Conservation (phyloP, 2,329 filamentous ascomycete species). For the Emmonsiellopsis sp. region DNA sequence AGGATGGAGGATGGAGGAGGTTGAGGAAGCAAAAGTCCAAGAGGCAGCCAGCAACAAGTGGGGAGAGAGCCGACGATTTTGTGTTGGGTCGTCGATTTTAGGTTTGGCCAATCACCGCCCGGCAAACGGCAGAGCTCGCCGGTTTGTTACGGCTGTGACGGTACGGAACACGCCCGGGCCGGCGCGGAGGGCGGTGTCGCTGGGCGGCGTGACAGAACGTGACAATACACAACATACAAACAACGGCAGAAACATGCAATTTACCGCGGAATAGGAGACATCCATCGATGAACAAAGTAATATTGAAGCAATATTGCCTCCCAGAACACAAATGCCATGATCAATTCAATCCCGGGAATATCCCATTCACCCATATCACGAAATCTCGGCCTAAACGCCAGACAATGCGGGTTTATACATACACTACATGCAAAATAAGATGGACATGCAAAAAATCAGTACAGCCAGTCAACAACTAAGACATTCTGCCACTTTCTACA, state of each 20-base stretch:
- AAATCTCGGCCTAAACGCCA: slow-evolving; percentile 1
- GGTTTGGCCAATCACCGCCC: neutral
- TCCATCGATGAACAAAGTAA: neutral
- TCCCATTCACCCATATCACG: neutral
- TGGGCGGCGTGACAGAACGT: slow-evolving; percentile 1
- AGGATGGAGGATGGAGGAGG: neutral
- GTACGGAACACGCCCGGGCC: slow-evolving; percentile 1
- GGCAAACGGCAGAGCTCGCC: neutral
- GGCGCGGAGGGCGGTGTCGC: slow-evolving; percentile 1
- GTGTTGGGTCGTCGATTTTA: neutral
- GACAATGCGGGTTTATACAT: neutral
- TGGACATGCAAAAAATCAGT: neutral
- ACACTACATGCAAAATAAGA: neutral
- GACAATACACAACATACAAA: neutral
- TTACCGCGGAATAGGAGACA: too few species aligned
- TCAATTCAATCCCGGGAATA: neutral
- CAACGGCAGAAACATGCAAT: too few species aligned
- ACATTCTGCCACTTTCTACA: slow-evolving; percentile 42
- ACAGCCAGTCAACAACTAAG: neutral
- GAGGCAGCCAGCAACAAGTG: slow-evolving; percentile 4
- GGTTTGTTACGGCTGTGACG: neutral
- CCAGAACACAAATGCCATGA: neutral
- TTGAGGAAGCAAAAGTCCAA: slow-evolving; percentile 2
- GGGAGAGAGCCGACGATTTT: neutral
- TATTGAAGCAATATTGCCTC: neutral